Percentiles rank a stretch among this genome's conserved stretches.
Conservation (phyloP, 257 asterid species). For the Solanum commersonii region DNA sequence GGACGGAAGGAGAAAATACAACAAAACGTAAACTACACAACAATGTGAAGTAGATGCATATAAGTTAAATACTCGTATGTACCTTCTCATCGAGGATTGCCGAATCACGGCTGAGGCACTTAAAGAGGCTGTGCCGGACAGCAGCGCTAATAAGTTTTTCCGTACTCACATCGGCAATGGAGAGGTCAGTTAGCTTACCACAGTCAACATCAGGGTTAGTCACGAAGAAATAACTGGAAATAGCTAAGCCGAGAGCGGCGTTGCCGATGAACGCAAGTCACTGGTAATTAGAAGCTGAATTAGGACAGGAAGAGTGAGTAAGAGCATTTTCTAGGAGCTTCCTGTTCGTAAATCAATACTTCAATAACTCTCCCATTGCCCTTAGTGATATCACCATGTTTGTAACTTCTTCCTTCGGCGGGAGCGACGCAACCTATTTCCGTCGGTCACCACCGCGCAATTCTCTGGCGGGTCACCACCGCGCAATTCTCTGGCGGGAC, state of each 20-base stretch:
- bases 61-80: not conserved
- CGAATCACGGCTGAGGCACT: conserved; percentile 54
- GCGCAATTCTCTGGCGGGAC: not conserved
- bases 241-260: conserved; percentile 50
- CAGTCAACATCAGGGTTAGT: conserved; percentile 44
- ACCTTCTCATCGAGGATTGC: not conserved
- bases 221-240: conserved; percentile 36
- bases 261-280: conserved; percentile 83
- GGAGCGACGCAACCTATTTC: not conserved
- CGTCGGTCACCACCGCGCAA: not conserved
- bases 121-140: conserved; percentile 45
- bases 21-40: not conserved
- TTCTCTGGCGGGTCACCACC: not conserved
- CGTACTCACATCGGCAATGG: conserved; percentile 68
- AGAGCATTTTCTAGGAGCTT: conserved; percentile 63
- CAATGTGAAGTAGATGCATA: not conserved
- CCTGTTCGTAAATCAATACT: conserved; percentile 34
- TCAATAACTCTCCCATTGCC: conserved; percentile 40
- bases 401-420: not conserved
- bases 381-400: conserved; percentile 32
- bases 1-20: not conserved
- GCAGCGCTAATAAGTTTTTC: conserved; percentile 79
- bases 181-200: conserved; percentile 57
- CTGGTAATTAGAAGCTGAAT: conserved; percentile 42
- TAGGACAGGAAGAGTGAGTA: conserved; percentile 67